Evolutionary conservation across 495 filamentous ascomycete species (phyloP), one percentile per base, ranked within the genome.

Genomic region (Aspergillus leporis): DNA sequence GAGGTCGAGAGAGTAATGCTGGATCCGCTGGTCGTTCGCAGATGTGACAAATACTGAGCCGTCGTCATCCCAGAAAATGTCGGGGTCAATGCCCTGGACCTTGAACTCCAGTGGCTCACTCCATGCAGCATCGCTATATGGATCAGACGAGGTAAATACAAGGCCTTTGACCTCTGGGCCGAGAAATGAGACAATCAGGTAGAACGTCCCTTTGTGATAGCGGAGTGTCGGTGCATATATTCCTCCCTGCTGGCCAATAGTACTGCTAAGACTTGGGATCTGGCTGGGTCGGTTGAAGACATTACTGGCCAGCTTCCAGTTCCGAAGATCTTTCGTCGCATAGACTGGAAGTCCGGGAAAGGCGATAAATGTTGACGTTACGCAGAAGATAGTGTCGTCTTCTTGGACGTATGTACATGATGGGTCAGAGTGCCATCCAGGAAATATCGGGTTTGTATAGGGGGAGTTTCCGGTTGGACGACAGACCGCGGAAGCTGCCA

Each of bases 341-440:
- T 75, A 74, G n/a, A 78, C 66, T 16, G 74, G 75, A 3, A 75
- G 32, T 0, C 75, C 75, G 0, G 75, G 74, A 51, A 72, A 78
- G 21, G 67, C 52, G 54, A 73, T 70, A 53, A 76, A 78, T 23
- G 63, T 70, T 10, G 74, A 75, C 16, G 66, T 71, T 16, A 70
- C 66, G 19, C 71, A 62, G 58, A 73, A 76, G 46, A 65, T 70
- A 5, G 62, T 70, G 30, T 64, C 62, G 14, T 58, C 21, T 36
- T 58, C 55, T 18, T 54, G 53, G 10, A 70, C 60, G 36, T 53
- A 51, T 16, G 61, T 51, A 45, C 68, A 60, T 12, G 66, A 70
- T 19, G 73, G 71, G 53, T 74, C 71, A 5, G 72, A 64, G 23
- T 65, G 54, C 48, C 70, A 74, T 5, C 73, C 73, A 19, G 66